A percentile compares a stretch with the other conserved stretches of the same genome.
Conservation (phyloP, 345 rosid species). For the Moringa oleifera region DNA sequence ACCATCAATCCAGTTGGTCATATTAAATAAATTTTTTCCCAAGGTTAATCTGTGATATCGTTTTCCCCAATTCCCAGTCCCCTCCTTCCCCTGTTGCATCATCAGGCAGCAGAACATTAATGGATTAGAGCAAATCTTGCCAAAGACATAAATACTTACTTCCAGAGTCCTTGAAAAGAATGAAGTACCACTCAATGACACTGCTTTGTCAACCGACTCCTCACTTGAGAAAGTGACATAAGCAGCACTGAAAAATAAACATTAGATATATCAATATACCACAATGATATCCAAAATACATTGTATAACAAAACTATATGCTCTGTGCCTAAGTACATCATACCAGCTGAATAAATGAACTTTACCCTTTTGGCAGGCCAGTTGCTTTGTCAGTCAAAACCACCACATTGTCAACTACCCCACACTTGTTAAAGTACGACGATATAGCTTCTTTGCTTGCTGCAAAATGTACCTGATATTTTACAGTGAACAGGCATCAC, state of each 20-base stretch:
- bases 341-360: conserved; percentile 6
- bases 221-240: conserved; percentile 29
- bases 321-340: conserved; percentile 2
- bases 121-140: too few relatives aligned
- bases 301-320: conserved; percentile 1
- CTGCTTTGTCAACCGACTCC: conserved; percentile 30
- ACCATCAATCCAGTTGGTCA: too few relatives aligned
- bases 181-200: conserved; percentile 22
- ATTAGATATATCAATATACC: background rate
- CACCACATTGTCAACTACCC: conserved; percentile 19
- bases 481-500: too few relatives aligned
- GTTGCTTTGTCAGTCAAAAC: conserved; percentile 26
- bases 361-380: conserved; percentile 25
- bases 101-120: too few relatives aligned
- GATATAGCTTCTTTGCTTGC: conserved; percentile 31
- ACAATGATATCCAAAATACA: background rate
- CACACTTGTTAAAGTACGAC: conserved; percentile 30
- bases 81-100: too few relatives aligned
- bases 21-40: too few relatives aligned
- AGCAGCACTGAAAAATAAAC: conserved; percentile 24
- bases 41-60: too few relatives aligned
- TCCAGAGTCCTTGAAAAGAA: conserved; percentile 31
- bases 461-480: conserved; percentile 36
- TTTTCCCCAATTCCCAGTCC: too few relatives aligned
- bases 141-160: conserved; percentile 14